phyloP scores from a whole-genome alignment of 2,329 filamentous ascomycete species.

The Scortechinia acanthostroma region DNA sequence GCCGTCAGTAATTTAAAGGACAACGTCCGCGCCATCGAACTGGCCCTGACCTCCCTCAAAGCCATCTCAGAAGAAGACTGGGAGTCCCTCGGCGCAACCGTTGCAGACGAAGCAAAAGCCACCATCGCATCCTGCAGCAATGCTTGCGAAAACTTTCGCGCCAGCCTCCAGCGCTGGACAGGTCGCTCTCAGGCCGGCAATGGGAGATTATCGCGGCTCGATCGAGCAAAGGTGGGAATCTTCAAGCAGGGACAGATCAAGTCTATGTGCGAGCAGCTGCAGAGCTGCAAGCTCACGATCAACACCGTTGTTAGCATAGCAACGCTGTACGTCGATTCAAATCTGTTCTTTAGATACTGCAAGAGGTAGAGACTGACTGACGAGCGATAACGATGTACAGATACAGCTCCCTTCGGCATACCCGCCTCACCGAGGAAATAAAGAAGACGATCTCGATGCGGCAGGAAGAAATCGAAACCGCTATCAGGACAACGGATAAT shows the following conservation, averaged over 20 bases:
- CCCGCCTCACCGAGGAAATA: no score
- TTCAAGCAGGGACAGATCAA: constrained; percentile 20
- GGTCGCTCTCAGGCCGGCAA: constrained; percentile 18
- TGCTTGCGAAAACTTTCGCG: constrained; percentile 18
- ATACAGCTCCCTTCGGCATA: no score
- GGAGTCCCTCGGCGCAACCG: constrained; percentile 15
- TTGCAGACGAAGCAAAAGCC: constrained; percentile 15
- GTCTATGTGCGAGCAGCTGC: constrained; percentile 21
- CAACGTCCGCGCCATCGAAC: constrained; percentile 16
- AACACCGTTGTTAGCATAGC: constrained; percentile 16
- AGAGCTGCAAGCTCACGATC: constrained; percentile 18
- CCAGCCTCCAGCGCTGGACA: constrained; percentile 18
- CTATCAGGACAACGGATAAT: no score
- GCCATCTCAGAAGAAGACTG: constrained; percentile 17
- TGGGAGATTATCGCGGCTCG: constrained; percentile 17
- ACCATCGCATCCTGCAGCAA: constrained; percentile 15
- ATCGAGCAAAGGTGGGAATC: constrained; percentile 20
- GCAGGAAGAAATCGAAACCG: no score
- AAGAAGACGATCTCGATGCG: no score
- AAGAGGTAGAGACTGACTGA: no score
- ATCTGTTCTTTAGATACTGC: no score
- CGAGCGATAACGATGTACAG: no score
- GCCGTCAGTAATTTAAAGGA: constrained; percentile 16
- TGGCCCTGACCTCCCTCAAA: constrained; percentile 15
- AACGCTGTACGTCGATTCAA: constrained; percentile 16